Evolutionary conservation across 441 rosid genomes (phyloP), one percentile per base, ranked within the genome.

Genomic region (Populus hybrid): DNA sequence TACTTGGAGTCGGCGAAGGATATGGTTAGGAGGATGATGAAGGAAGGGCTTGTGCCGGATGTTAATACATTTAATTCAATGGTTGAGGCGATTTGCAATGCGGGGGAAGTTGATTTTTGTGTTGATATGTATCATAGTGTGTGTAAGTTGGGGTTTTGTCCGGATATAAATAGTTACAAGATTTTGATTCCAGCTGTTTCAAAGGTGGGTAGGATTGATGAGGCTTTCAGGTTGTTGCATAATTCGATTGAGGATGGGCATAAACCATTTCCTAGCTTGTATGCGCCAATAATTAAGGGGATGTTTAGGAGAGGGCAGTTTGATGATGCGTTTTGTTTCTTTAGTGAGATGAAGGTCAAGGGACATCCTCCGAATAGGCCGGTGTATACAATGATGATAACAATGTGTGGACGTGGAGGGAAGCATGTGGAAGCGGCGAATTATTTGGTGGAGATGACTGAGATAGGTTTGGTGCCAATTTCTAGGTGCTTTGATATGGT

Each of bases 401-500:
- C 97, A 3, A 86, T 93, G 97, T 90, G 96, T 70, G 94, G 95
- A 16, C 93, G 95, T 2, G 97, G 95, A 74, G 98, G 97, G 77
- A 93, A 87, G 71, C 89, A 81, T 32, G 86, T 95, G 57, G 98
- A 91, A 75, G 97, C 95, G 0, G 94, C 93, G 10, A 94, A 90
- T 81, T 95, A 89, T 81, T 84, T 92, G 91, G 78, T 89, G 74
- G 98, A 94, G 86, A 93, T 93, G 99, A 88, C 94, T 11, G 98
- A 92, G 85, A 78, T 90, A 82, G 98, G 99, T 72, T 79, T 94
- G 89, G 83, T 77, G 3, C 98, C 97, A 0, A 89, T 94, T 63
- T 89, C 98, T 1, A 81, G 97, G 82, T 94, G 99, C 82, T 94
- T 92, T 79, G 97, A 95, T 88, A 80, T 92, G 92, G 94, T 95